phyloP scores from a whole-genome alignment of 2,329 filamentous ascomycete genomes.

The Cladorrhinum sp. region DNA sequence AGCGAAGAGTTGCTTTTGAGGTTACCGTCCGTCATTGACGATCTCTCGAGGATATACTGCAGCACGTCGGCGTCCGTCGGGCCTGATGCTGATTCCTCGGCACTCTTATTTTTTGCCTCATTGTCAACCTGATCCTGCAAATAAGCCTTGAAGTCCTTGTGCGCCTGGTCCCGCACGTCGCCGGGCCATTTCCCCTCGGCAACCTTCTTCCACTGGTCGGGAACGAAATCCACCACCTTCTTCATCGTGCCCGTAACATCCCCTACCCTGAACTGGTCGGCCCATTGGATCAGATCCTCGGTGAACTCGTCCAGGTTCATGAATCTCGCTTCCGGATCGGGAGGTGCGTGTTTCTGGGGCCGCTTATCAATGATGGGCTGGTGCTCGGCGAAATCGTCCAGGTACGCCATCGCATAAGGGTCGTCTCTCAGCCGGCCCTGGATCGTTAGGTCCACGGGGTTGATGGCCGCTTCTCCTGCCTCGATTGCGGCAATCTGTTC shows the following conservation, averaged over 20 bases:
- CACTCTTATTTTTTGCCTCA: conserved; percentile 28
- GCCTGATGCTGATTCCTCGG: conserved; percentile 22
- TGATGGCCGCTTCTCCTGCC: conserved; percentile 74
- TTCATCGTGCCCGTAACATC: conserved; percentile 35
- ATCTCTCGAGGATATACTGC: conserved; percentile 36
- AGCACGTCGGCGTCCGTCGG: conserved; percentile 32
- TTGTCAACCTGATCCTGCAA: conserved; percentile 24
- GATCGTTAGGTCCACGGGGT: conserved; percentile 68
- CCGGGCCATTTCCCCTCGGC: conserved; percentile 30
- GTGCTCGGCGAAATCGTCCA: conserved; percentile 78
- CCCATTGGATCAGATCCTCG: conserved; percentile 53
- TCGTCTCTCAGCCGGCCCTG: conserved; percentile 72
- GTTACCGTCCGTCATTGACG: conserved; percentile 35
- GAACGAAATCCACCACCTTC: conserved; percentile 38
- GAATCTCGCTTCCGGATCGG: conserved; percentile 56
- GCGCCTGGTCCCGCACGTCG: conserved; percentile 26
- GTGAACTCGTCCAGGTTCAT: conserved; percentile 61
- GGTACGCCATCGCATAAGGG: conserved; percentile 68
- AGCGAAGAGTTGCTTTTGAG: conserved; percentile 41
- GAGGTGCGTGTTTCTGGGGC: conserved; percentile 48
- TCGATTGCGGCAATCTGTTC: conserved; percentile 79
- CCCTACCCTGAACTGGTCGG: conserved; percentile 32
- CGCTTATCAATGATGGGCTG: conserved; percentile 75
- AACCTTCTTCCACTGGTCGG: conserved; percentile 26
- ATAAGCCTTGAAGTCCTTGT: conserved; percentile 28